A percentile compares a stretch with the other conserved stretches of the same genome.
Conservation (phyloP, 169 alveolate genomes). For the Miamiensis avidus region DNA sequence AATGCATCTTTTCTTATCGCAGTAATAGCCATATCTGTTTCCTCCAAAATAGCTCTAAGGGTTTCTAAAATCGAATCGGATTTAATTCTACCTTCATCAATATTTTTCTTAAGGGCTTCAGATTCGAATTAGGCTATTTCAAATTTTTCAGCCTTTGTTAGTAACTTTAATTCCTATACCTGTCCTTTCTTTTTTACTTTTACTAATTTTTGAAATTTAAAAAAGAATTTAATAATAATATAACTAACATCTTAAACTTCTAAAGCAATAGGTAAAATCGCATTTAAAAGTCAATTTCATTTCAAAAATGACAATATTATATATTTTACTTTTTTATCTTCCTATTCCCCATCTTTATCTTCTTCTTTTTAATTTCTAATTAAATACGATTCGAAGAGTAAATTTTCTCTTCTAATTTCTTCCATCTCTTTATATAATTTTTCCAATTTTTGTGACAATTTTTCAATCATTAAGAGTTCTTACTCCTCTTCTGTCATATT, state of each 20-base stretch:
- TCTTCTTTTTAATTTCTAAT: conserved; percentile 43
- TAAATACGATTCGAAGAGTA: conserved; percentile 68
- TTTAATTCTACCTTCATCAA: conserved; percentile 76
- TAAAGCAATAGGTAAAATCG: background rate
- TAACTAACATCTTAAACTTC: background rate
- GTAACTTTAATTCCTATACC: conserved; percentile 37
- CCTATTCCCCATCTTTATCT: conserved; percentile 47
- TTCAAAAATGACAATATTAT: background rate
- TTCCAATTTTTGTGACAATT: conserved; percentile 60
- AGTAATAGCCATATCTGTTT: conserved; percentile 80
- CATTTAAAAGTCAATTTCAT: background rate
- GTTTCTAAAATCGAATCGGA: conserved; percentile 75
- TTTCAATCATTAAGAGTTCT: conserved; percentile 61
- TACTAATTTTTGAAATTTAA: background rate
- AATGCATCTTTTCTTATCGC: conserved; percentile 87
- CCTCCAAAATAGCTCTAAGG: conserved; percentile 81
- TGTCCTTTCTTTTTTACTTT: conserved; percentile 45
- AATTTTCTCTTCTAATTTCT: conserved; percentile 69
- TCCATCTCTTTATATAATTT: conserved; percentile 70
- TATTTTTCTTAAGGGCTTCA: conserved; percentile 69
- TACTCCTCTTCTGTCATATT: conserved; percentile 50
- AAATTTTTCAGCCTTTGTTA: conserved; percentile 74
- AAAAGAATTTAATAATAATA: too few species aligned
- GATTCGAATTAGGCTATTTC: conserved; percentile 75
- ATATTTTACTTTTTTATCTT: conserved; percentile 42